Base-by-base conservation (phyloP, 495 filamentous ascomycete genomes). In the Elasticomyces elasticus region DNA sequence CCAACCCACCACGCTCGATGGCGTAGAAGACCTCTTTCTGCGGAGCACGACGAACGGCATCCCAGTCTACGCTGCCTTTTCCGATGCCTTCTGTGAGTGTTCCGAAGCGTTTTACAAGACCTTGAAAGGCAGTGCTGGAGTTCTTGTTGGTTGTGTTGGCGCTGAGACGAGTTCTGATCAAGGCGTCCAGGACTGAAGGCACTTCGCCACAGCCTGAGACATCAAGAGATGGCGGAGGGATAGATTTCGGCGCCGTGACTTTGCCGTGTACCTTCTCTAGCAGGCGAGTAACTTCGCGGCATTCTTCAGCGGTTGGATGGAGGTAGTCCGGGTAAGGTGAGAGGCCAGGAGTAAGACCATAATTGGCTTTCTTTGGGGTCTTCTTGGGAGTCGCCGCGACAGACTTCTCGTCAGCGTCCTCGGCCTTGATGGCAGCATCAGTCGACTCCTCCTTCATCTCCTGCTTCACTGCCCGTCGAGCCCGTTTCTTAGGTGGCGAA, bases 161-260 rank as follows among this genome's bases (percentile, higher is more conserved):
- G 64, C 87, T 94, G 23, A 95, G 75, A 4, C 84, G 64, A 0
- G 89, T 95, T 23, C 89, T 78, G 22, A 95, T 77, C 0, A 98
- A 71, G 0, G 90, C 92, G 64, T 97, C 92, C 0, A 98, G 75
- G 0, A 96, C 81, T 19, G 83, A 91, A 0, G 91, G 91, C 0
- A 96, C 92, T 66, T 98, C 90, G 13, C 92, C 92, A 60, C 92
- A 98, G 1, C 90, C 91, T 17, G 89, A 80, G 13, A 89, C 77
- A 2, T 83, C 83, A 1, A 87, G 69, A n/a, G 86, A 88, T 0
- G 92, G 86, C 7, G 76, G 69, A 0, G 88, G 87, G 15, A 92
- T 81, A 1, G 70, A 79, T 15, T 79, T 69, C 0, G 92, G 91
- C 9, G 75, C 73, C 26, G 71, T 70, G 2, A 85, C 75, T 37